Evolutionary conservation across 2,329 filamentous ascomycete genomes (phyloP).

Genomic region (Akanthomyces lecanii): DNA sequence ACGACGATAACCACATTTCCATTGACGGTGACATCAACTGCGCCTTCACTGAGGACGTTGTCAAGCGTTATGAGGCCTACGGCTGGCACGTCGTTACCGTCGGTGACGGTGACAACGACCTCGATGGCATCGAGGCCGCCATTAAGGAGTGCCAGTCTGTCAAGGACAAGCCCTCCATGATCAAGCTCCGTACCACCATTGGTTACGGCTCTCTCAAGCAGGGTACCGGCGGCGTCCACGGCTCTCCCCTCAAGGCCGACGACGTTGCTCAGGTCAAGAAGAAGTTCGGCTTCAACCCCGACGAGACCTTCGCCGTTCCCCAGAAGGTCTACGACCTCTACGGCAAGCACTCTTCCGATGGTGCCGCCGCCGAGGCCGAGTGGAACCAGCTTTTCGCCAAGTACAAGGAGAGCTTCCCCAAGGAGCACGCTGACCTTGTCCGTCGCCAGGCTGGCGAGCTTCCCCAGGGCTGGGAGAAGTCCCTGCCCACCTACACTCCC

Average conservation of each 20-base stretch:
- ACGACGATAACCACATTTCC: slow-evolving; percentile 98
- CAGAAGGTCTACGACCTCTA: slow-evolving; percentile 93
- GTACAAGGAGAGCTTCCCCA: slow-evolving; percentile 74
- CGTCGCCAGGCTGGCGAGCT: slow-evolving; percentile 80
- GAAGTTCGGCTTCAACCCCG: slow-evolving; percentile 94
- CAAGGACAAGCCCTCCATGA: slow-evolving; percentile 94
- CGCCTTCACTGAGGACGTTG: slow-evolving; percentile 95
- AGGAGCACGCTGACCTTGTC: slow-evolving; percentile 73
- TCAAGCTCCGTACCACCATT: slow-evolving; percentile 96
- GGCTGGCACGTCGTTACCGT: slow-evolving; percentile 91
- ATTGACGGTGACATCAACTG: slow-evolving; percentile 92
- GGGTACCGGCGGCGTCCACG: slow-evolving; percentile 94
- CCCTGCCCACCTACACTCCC: slow-evolving; percentile 84
- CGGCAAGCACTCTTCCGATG: slow-evolving; percentile 76
- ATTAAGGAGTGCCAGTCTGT: slow-evolving; percentile 80
- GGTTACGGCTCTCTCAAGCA: slow-evolving; percentile 90
- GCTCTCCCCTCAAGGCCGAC: slow-evolving; percentile 89
- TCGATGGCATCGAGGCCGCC: slow-evolving; percentile 81
- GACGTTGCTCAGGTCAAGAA: slow-evolving; percentile 91
- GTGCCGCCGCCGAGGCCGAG: slow-evolving; percentile 84
- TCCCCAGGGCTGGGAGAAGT: slow-evolving; percentile 94
- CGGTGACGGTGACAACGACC: slow-evolving; percentile 82
- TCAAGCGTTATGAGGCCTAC: slow-evolving; percentile 92
- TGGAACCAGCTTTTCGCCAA: slow-evolving; percentile 92
- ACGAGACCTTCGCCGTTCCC: slow-evolving; percentile 87